Base-by-base conservation (phyloP, 805 yeast genomes). In the Wickerhamiella australiensis region DNA sequence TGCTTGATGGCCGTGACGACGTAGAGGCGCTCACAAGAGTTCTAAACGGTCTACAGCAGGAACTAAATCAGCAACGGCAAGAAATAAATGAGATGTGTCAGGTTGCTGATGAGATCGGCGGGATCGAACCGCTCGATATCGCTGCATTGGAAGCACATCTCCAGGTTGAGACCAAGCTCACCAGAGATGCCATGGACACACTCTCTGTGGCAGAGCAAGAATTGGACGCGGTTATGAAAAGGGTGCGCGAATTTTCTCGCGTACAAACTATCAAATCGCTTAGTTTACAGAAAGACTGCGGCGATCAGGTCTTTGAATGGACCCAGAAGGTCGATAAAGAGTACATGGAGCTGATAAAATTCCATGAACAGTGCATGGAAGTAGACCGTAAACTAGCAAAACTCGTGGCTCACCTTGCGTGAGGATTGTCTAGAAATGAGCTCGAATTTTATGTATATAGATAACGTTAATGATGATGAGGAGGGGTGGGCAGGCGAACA, bases 71-170 rank as follows among this genome's bases (percentile, higher is more conserved):
- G 13, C 58, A 58, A 40, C 54, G 62, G 1, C 42, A 27, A 5
- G 59, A 54, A 0, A 50, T 60, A 1, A 57, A 60, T 47, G 45
- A 37, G 23, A 42, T 55, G 29, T 51, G 56, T 21, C 42, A 13
- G 2, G 38, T 22, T 6, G 58, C 61, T 1, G 61, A 58, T 35
- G 42, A 35, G n/a, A 44, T 58, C 4, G 51, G 55, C 21, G 60
- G 53, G 29, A 55, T 47, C 21, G 57, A 53, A 29, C 20, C 36
- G 37, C 53, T 53, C 40, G 46, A 40, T 7, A 50, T 48, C 13
- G 51, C 22, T 17, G 51, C 27, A 18, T 31, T 43, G 22, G 50
- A 53, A 12, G 11, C 18, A 5, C 47, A 33, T 11, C 38, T 50
- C 7, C 49, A 45, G 12, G 51, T 45, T n/a, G 54, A 53, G 33